Conservation (phyloP, 75 land plant genomes). For the Azolla pinnata region DNA sequence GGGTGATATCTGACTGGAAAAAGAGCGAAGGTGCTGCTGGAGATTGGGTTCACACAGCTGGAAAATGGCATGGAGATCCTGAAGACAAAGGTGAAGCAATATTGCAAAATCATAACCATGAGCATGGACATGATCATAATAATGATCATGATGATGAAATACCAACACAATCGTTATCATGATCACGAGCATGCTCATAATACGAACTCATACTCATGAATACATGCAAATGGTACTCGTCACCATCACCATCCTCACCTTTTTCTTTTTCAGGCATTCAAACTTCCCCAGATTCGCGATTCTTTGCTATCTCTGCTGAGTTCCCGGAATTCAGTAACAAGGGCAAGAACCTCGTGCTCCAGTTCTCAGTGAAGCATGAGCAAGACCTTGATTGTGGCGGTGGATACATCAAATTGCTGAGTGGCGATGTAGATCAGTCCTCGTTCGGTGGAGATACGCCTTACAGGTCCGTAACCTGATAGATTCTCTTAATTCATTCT, state of each 20-base stretch:
- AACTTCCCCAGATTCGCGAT: constrained; percentile 42
- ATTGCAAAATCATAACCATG: too few species aligned
- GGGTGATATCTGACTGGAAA: constrained; percentile 88
- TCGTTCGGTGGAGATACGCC: constrained; percentile 58
- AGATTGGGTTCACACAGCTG: constrained; percentile 77
- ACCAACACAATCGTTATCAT: too few species aligned
- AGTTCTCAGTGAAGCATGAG: constrained; percentile 61
- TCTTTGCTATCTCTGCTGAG: constrained; percentile 45
- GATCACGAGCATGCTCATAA: too few species aligned
- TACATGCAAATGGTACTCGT: too few species aligned
- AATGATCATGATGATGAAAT: too few species aligned
- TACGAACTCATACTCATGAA: too few species aligned
- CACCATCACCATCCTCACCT: too few species aligned
- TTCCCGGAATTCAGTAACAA: constrained; percentile 47
- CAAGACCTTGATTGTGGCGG: constrained; percentile 68
- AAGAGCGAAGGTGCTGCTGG: constrained; percentile 61
- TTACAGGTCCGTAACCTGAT: too few species aligned
- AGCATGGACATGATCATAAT: too few species aligned
- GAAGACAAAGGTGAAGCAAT: constrained; percentile 90
- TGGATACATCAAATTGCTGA: constrained; percentile 50
- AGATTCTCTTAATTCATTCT: too few species aligned
- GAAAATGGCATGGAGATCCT: constrained; percentile 78
- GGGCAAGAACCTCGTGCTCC: constrained; percentile 50
- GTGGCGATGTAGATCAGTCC: constrained; percentile 51
- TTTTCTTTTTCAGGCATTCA: constrained; percentile 37